These are phyloP conservation scores for Citropsis articulata DNA, from an alignment of 345 rosid genomes.

Conservation along the genomic window DNA sequence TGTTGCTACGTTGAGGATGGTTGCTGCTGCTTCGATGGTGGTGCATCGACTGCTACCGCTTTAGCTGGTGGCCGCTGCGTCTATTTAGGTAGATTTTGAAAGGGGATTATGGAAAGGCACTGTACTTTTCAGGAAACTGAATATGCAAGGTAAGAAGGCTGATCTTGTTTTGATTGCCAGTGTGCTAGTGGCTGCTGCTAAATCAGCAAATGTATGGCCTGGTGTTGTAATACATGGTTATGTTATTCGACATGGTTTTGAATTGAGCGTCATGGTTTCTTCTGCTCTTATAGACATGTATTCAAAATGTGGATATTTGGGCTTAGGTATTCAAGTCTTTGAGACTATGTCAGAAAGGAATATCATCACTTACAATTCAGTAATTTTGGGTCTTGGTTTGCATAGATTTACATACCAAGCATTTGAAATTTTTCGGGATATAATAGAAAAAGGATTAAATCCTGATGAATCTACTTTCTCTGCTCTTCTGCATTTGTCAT, in stretches of 20 bases:
- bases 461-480: conserved; percentile 77
- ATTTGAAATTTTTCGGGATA: conserved; percentile 55
- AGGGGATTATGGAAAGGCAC: conserved; percentile 50
- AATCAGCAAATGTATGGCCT: conserved; percentile 38
- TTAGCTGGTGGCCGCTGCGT: too few species aligned
- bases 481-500: conserved; percentile 76
- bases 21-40: too few species aligned
- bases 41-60: too few species aligned
- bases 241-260: conserved; percentile 55
- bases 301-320: conserved; percentile 67
- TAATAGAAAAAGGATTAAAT: conserved; percentile 40
- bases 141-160: conserved; percentile 41
- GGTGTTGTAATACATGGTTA: conserved; percentile 63
- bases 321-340: conserved; percentile 49
- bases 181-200: conserved; percentile 59
- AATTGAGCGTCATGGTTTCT: conserved; percentile 52
- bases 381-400: conserved; percentile 68
- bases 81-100: too few species aligned
- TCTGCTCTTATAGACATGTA: conserved; percentile 83
- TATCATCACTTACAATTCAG: conserved; percentile 60
- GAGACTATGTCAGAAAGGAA: conserved; percentile 39
- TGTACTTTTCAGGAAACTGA: conserved; percentile 46
- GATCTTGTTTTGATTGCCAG: conserved; percentile 60
- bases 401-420: conserved; percentile 64
- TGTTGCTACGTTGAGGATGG: too few species aligned